phyloP scores from a whole-genome alignment of 2,329 filamentous ascomycete species.

The Uncinocarpus reesii region DNA sequence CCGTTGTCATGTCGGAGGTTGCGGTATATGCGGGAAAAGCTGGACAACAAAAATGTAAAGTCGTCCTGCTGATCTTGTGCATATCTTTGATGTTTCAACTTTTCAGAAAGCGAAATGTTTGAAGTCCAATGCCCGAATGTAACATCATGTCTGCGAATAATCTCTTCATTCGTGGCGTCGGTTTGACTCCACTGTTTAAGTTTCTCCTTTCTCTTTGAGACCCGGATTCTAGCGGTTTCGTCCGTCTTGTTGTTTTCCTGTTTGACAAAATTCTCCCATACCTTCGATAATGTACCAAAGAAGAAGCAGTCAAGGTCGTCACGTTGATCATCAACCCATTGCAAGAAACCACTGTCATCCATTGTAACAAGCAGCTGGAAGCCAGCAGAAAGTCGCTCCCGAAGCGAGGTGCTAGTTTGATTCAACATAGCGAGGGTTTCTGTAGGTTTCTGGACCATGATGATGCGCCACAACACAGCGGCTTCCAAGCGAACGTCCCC shows the following conservation, averaged over 20 bases:
- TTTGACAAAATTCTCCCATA: constrained; percentile 80
- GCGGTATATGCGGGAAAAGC: constrained; percentile 67
- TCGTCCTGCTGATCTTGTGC: constrained; percentile 92
- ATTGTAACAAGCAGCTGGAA: constrained; percentile 78
- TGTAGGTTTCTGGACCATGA: constrained; percentile 83
- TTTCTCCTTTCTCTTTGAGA: constrained; percentile 68
- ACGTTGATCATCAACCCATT: constrained; percentile 77
- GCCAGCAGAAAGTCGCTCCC: constrained; percentile 59
- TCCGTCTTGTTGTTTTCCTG: constrained; percentile 71
- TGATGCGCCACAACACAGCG: constrained; percentile 78
- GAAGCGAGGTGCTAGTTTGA: constrained; percentile 59
- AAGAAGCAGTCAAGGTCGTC: constrained; percentile 72
- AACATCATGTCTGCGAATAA: constrained; percentile 70
- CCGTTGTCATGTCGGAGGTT: constrained; percentile 71
- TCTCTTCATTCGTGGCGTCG: constrained; percentile 56
- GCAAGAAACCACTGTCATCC: constrained; percentile 77
- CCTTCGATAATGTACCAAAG: constrained; percentile 65
- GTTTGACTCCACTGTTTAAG: constrained; percentile 70
- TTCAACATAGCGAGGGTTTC: constrained; percentile 66
- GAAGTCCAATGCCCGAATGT: constrained; percentile 86
- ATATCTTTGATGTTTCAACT: constrained; percentile 79
- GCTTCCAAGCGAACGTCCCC: constrained; percentile 61
- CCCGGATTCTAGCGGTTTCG: constrained; percentile 59
- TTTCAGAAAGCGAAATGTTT: constrained; percentile 86
- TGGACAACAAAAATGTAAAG: constrained; percentile 61